Conservation (phyloP, 805 yeast genomes). For the Ogataea degrootiae region DNA sequence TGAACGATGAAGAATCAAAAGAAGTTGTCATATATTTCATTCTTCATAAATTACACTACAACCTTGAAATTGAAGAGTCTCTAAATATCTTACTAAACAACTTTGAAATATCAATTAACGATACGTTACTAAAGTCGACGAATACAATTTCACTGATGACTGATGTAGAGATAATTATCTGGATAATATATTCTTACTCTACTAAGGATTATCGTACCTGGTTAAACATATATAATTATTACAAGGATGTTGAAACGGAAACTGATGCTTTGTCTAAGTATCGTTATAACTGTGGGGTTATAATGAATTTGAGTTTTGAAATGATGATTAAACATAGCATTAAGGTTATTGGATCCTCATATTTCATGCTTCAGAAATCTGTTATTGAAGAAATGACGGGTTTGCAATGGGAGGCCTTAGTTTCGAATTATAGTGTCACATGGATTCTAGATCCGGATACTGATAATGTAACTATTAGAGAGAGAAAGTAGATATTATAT, state of each 20-base stretch:
- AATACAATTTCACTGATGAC: neutral
- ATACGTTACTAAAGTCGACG: neutral
- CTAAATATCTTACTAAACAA: constrained; percentile 20
- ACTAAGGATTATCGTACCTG: constrained; percentile 28
- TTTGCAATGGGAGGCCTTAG: constrained; percentile 23
- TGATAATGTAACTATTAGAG: constrained; percentile 25
- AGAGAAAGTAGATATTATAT: constrained; percentile 1
- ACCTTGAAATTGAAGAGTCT: constrained; percentile 30
- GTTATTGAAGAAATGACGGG: constrained; percentile 31
- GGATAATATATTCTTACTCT: constrained; percentile 25
- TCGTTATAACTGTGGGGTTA: constrained; percentile 8
- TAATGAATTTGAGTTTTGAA: constrained; percentile 42
- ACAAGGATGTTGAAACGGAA: constrained; percentile 5
- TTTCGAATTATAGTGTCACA: constrained; percentile 15
- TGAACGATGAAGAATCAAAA: constrained; percentile 30
- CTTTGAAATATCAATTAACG: constrained; percentile 1
- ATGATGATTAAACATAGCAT: constrained; percentile 32
- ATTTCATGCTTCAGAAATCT: constrained; percentile 30
- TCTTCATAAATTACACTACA: constrained; percentile 43
- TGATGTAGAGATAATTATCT: neutral
- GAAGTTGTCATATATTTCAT: constrained; percentile 40
- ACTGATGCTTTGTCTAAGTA: constrained; percentile 1
- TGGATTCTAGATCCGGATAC: constrained; percentile 33
- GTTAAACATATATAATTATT: constrained; percentile 24
- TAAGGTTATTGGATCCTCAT: constrained; percentile 26